phyloP scores from a whole-genome alignment of 495 filamentous ascomycete species.

The Neurospora sp. region DNA sequence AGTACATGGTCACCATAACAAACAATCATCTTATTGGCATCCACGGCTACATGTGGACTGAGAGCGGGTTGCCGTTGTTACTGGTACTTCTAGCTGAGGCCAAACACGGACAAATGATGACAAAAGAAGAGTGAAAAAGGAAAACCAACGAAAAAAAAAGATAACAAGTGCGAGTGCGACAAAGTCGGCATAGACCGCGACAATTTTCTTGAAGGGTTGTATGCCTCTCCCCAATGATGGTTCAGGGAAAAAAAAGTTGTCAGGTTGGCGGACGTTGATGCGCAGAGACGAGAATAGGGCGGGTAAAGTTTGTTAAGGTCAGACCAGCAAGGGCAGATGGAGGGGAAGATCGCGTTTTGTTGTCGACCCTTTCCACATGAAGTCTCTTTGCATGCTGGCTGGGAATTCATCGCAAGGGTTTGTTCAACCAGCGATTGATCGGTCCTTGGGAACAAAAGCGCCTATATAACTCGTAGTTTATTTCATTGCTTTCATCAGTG shows the following conservation, averaged over 20 bases:
- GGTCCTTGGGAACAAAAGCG: background rate
- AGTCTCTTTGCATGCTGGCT: background rate
- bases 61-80: background rate
- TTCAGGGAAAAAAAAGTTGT: background rate
- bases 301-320: background rate
- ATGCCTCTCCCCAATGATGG: background rate
- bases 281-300: background rate
- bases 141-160: background rate
- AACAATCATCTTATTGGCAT: background rate
- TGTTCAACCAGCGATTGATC: background rate
- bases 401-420: background rate
- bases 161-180: background rate
- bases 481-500: background rate
- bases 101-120: background rate
- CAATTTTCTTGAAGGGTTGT: background rate
- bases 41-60: background rate
- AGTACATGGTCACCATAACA: background rate
- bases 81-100: background rate
- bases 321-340: background rate
- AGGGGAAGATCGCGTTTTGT: background rate
- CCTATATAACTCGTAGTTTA: background rate
- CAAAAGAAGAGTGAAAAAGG: background rate
- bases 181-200: background rate
- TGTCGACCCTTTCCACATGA: background rate
- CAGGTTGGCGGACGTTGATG: background rate